Conservation (phyloP, 139 green algal genomes). For the Gonium pectorale region DNA sequence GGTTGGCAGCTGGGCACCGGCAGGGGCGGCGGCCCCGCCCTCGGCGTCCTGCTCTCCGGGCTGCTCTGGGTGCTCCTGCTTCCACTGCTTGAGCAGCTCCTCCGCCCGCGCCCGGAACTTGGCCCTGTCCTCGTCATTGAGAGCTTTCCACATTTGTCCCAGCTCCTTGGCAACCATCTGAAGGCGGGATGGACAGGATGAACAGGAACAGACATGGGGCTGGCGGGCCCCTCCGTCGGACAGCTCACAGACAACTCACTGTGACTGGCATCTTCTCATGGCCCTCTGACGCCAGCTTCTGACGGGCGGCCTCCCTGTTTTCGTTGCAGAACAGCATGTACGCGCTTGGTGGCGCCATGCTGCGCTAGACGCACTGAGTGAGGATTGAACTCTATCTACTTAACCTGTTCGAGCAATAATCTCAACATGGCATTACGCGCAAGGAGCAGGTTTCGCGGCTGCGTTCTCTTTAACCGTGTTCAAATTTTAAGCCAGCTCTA, state of each 20-base stretch:
- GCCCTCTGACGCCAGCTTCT: not conserved
- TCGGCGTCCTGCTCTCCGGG: not conserved
- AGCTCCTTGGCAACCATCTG: conserved; percentile 76
- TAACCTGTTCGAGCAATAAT: no score
- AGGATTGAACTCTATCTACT: no score
- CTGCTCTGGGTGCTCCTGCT: conserved; percentile 17
- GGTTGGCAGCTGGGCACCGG: not conserved
- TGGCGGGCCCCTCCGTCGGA: conserved; percentile 52
- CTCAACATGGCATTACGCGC: no score
- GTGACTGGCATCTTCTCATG: conserved; percentile 20
- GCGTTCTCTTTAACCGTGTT: no score
- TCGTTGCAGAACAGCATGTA: conserved; percentile 38
- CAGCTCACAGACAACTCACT: no score
- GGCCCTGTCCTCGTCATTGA: conserved; percentile 73
- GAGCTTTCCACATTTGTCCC: conserved; percentile 65
- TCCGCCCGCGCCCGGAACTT: conserved; percentile 50
- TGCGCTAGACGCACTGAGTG: no score
- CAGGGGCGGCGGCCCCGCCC: no score
- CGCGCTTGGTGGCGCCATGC: conserved; percentile 4
- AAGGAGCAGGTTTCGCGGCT: no score
- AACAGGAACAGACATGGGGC: not conserved
- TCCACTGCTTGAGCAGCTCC: not conserved
- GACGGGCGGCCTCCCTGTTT: not conserved
- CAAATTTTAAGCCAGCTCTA: no score
- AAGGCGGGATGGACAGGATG: not conserved